These are phyloP conservation scores for Fusarium austroafricanum DNA, from an alignment of 2,329 filamentous ascomycete genomes.

Conservation along the genomic window DNA sequence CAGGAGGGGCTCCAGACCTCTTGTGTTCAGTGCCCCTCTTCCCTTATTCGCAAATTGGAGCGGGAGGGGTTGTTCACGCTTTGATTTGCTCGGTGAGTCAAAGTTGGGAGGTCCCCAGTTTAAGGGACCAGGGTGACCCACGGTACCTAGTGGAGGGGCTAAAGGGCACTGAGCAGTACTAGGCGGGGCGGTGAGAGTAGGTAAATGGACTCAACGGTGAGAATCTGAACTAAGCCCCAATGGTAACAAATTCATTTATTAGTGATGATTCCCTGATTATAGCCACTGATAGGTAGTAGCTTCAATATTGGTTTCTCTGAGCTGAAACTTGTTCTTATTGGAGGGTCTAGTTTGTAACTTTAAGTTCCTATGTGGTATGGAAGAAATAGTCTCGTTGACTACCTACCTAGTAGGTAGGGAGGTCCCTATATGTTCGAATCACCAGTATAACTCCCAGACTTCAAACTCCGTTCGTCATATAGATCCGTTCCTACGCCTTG, in stretches of 20 bases:
- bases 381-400: background rate
- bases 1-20: background rate
- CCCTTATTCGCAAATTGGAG: slow-evolving; percentile 34
- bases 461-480: background rate
- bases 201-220: background rate
- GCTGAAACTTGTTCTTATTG: background rate
- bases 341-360: background rate
- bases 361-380: no score
- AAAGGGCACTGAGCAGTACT: background rate
- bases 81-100: slow-evolving; percentile 43
- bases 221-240: background rate
- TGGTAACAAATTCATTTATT: background rate
- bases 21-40: slow-evolving; percentile 40
- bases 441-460: background rate
- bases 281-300: background rate
- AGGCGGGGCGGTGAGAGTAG: background rate
- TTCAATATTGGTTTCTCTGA: background rate
- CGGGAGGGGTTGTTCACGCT: slow-evolving; percentile 10
- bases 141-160: background rate
- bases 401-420: background rate
- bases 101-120: slow-evolving; percentile 28
- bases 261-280: background rate
- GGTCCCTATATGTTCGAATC: background rate
- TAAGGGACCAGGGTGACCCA: background rate
- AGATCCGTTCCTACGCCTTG: background rate